Conservation (phyloP, 164 flowering plant species). For the Chimonanthus praecox region DNA sequence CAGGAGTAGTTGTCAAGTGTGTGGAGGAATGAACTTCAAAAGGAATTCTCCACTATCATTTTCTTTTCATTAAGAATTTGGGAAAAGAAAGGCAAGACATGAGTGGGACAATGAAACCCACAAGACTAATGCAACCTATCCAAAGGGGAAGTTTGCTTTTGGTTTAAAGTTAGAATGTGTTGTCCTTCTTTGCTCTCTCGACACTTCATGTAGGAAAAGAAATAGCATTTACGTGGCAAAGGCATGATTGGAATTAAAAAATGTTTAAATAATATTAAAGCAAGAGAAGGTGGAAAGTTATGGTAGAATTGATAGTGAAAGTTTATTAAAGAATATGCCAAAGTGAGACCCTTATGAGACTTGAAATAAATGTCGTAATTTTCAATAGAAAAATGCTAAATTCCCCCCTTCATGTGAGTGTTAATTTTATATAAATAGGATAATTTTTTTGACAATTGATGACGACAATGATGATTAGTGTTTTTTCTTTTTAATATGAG, state of each 20-base stretch:
- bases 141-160: neutral
- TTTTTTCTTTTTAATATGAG: too few relatives aligned
- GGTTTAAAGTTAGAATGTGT: conserved; percentile 1
- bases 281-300: neutral
- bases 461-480: too few relatives aligned
- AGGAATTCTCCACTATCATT: neutral
- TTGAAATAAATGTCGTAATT: neutral
- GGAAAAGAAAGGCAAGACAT: neutral
- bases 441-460: too few relatives aligned
- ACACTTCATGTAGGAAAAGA: neutral
- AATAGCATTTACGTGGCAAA: neutral
- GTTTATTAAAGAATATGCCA: neutral
- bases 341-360: neutral
- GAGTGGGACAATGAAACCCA: neutral
- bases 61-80: neutral
- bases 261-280: conserved; percentile 1
- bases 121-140: neutral
- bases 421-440: too few relatives aligned
- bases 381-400: too few relatives aligned
- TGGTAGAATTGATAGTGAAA: neutral
- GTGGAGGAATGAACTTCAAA: neutral
- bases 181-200: neutral
- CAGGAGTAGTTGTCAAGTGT: neutral
- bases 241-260: neutral
- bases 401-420: too few relatives aligned